Percentiles rank a stretch among this genome's conserved stretches.
Evolutionary conservation across 2,329 filamentous ascomycete genomes (phyloP).

Genomic region (Trichophyton verrucosum): DNA sequence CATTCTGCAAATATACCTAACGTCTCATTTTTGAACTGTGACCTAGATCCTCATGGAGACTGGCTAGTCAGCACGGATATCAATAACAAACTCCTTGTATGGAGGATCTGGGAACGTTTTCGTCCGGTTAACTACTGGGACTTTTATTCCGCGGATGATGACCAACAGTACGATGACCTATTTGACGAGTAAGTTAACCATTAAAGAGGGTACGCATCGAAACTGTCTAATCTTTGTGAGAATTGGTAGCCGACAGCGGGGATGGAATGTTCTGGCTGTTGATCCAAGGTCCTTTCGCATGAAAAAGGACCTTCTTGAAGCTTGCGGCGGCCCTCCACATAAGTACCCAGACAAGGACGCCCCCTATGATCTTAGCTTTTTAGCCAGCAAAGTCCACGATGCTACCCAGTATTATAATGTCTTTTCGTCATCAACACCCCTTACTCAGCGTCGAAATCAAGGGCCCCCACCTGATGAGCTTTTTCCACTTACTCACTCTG

Average conservation of each 20-base stretch:
- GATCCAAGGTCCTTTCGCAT: conserved; percentile 33
- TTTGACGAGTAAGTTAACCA: conserved; percentile 9
- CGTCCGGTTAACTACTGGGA: conserved; percentile 15
- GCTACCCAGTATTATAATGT: conserved; percentile 21
- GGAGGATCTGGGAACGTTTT: conserved; percentile 36
- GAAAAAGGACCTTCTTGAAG: conserved; percentile 24
- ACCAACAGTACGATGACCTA: not conserved
- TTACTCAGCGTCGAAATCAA: not conserved
- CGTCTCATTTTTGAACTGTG: conserved; percentile 47
- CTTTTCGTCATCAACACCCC: conserved; percentile 10
- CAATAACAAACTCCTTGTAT: conserved; percentile 37
- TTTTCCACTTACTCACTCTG: conserved; percentile 8
- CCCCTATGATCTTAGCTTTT: conserved; percentile 17
- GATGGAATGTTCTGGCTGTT: conserved; percentile 37
- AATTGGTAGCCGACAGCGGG: conserved; percentile 18
- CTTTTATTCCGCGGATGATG: conserved; percentile 6
- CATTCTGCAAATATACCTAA: conserved; percentile 44
- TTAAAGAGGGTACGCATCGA: conserved; percentile 12
- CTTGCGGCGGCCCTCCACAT: conserved; percentile 28
- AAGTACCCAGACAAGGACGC: conserved; percentile 12
- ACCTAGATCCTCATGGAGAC: conserved; percentile 41
- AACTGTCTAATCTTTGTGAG: conserved; percentile 11
- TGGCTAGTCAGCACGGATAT: conserved; percentile 50
- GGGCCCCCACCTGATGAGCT: conserved; percentile 8
- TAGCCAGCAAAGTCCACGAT: conserved; percentile 19